Base-by-base conservation (phyloP, 495 filamentous ascomycete species). In the Talaromyces wortmannii region DNA sequence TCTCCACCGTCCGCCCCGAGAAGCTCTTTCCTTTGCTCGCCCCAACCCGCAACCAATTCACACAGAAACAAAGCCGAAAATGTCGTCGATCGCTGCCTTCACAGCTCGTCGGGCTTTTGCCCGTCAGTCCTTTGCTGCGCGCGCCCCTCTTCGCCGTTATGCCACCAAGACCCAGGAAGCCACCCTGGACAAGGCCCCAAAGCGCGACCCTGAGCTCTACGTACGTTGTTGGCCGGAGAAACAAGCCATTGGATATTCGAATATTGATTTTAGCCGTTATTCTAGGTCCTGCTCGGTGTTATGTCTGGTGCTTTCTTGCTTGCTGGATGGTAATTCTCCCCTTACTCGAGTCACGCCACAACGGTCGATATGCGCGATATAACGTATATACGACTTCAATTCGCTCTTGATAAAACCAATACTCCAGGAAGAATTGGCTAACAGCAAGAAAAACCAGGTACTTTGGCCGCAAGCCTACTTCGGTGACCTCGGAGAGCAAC, bases 291-390 rank as follows among this genome's bases (percentile, higher is more conserved):
- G 50, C 78, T 91, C 57, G 89, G 83, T 64, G 86, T 98, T 62
- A 97, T 98, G 95, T 85, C 88, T 56, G 84, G 85, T 67, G 88
- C 88, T 63, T 88, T 96, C 63, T 82, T 83, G 54, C 81, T 94
- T 66, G 95, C 88, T 55, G 94, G 94, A 63, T 96, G 84, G 83
- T 77, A 61, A 73, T 64, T 69, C 59, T 51, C 45, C 53, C 58
- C 62, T 53, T 86, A 88, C 74, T 90, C 91, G 23, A 23, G 59
- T 83, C 84, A 86, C 76, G 40, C 55, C 42, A 45, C 23, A 31
- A 23, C 46, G 7, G 23, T 8, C 46, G 13, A 23, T 3, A 23
- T 23, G 23, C 23, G 23, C 23, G 23, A 23, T 23, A 23, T 42
- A 16, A 50, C 48, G 54, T n/a, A 45, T 48, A 46, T 58, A 62